Percentiles rank a stretch among this genome's conserved stretches.
These are phyloP conservation scores for Microsporum ferrugineum DNA, from an alignment of 2,329 filamentous ascomycete genomes.

Conservation along the genomic window DNA sequence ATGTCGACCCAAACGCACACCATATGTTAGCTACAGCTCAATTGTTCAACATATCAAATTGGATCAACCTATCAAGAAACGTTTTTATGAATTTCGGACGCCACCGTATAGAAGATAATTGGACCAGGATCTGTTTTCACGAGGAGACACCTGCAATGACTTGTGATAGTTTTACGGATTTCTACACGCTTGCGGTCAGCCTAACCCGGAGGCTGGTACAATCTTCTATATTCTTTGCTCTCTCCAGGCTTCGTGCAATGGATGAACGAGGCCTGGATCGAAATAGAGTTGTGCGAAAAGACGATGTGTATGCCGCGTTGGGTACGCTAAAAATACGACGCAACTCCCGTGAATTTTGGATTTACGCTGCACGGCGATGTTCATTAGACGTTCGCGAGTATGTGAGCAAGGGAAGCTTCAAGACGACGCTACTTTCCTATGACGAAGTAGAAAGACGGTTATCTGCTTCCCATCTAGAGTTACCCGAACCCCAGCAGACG, in stretches of 20 bases:
- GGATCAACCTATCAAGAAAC: slow-evolving; percentile 52
- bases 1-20: slow-evolving; percentile 14
- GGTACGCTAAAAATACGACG: slow-evolving; percentile 42
- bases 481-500: background rate
- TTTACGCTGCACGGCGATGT: slow-evolving; percentile 41
- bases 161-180: slow-evolving; percentile 63
- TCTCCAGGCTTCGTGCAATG: slow-evolving; percentile 51
- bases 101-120: slow-evolving; percentile 51
- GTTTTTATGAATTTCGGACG: slow-evolving; percentile 64
- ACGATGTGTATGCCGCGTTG: slow-evolving; percentile 46
- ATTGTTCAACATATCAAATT: slow-evolving; percentile 49
- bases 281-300: slow-evolving; percentile 28
- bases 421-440: slow-evolving; percentile 25
- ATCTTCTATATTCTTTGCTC: slow-evolving; percentile 57
- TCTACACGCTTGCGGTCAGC: slow-evolving; percentile 56
- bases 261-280: slow-evolving; percentile 21
- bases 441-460: slow-evolving; percentile 22
- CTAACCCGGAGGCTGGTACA: slow-evolving; percentile 61
- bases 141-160: slow-evolving; percentile 55
- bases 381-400: slow-evolving; percentile 40
- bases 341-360: slow-evolving; percentile 42
- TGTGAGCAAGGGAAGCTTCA: slow-evolving; percentile 23
- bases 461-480: slow-evolving; percentile 9
- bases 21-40: slow-evolving; percentile 39
- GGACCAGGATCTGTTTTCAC: slow-evolving; percentile 47